A percentile compares a stretch with the other conserved stretches of the same genome.
These are phyloP conservation scores for Arthrobotrys entomopaga DNA, from an alignment of 2,329 filamentous ascomycete genomes.

Conservation along the genomic window DNA sequence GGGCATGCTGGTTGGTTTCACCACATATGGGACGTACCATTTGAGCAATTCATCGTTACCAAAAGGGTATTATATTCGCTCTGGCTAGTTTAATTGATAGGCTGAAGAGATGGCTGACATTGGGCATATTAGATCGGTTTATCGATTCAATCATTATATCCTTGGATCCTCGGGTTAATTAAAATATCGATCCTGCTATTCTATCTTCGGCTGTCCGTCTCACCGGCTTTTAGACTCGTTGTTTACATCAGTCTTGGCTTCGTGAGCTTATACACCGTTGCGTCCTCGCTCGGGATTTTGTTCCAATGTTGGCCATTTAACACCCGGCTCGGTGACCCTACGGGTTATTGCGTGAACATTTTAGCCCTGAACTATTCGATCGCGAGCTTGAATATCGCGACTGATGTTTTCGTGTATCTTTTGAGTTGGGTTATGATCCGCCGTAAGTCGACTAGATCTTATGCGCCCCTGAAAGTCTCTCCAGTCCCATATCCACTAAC, in stretches of 20 bases:
- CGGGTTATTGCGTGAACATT: constrained; percentile 30
- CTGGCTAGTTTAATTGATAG: neutral
- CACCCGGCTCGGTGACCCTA: constrained; percentile 17
- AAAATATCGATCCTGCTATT: constrained; percentile 47
- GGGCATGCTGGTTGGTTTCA: constrained; percentile 31
- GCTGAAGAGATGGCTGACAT: neutral
- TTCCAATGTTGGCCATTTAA: constrained; percentile 51
- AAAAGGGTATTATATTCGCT: constrained; percentile 22
- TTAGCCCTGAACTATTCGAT: constrained; percentile 43
- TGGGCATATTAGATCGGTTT: constrained; percentile 16
- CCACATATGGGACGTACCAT: constrained; percentile 43
- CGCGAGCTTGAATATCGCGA: constrained; percentile 47
- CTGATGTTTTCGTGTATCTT: constrained; percentile 40
- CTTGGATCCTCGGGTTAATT: constrained; percentile 46
- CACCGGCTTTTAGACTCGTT: constrained; percentile 33
- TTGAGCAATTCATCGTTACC: constrained; percentile 25
- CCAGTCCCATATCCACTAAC: constrained; percentile 9
- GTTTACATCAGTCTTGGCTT: constrained; percentile 35
- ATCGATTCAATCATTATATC: constrained; percentile 35
- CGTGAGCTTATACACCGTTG: constrained; percentile 29
- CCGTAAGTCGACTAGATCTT: constrained; percentile 10
- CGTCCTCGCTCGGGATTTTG: constrained; percentile 35
- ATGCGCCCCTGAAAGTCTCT: neutral
- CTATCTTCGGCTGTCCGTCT: constrained; percentile 41
- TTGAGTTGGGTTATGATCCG: constrained; percentile 51